Conservation (phyloP, 164 flowering plant species). For the Liquidambar formosana region DNA sequence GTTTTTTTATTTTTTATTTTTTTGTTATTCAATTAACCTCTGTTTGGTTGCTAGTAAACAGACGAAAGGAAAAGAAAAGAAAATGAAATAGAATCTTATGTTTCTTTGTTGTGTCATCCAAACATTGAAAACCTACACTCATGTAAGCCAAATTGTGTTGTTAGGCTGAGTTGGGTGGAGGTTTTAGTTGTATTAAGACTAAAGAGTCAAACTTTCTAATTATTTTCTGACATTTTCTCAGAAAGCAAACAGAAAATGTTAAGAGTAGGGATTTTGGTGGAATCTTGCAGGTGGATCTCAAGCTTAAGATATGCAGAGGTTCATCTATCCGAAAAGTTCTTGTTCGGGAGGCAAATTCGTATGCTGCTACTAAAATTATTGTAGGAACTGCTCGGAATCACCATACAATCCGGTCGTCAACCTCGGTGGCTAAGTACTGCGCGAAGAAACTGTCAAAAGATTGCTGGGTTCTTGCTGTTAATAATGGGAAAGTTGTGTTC, state of each 20-base stretch:
- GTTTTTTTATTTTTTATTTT: background rate
- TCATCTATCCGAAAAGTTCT: conserved; percentile 59
- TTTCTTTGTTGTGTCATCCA: background rate
- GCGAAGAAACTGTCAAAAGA: conserved; percentile 66
- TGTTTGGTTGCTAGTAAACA: background rate
- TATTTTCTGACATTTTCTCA: background rate
- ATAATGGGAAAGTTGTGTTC: conserved; percentile 81
- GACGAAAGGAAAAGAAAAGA: background rate
- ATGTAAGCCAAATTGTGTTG: background rate
- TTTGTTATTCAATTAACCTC: background rate
- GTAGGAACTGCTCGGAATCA: conserved; percentile 59
- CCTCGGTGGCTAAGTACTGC: conserved; percentile 80
- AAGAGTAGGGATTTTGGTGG: conserved; percentile 3
- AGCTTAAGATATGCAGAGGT: conserved; percentile 90
- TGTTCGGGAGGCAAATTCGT: conserved; percentile 65
- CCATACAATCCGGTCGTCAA: conserved; percentile 48
- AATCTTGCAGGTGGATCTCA: conserved; percentile 72
- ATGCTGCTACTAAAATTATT: conserved; percentile 56
- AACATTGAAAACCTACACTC: background rate
- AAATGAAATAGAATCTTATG: background rate
- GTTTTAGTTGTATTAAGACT: background rate
- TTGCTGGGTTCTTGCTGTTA: conserved; percentile 73
- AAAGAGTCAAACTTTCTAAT: background rate
- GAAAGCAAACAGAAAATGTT: background rate
- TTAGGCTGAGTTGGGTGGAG: background rate